These are phyloP conservation scores for Podospora australis DNA, from an alignment of 495 filamentous ascomycete genomes.

Conservation along the genomic window DNA sequence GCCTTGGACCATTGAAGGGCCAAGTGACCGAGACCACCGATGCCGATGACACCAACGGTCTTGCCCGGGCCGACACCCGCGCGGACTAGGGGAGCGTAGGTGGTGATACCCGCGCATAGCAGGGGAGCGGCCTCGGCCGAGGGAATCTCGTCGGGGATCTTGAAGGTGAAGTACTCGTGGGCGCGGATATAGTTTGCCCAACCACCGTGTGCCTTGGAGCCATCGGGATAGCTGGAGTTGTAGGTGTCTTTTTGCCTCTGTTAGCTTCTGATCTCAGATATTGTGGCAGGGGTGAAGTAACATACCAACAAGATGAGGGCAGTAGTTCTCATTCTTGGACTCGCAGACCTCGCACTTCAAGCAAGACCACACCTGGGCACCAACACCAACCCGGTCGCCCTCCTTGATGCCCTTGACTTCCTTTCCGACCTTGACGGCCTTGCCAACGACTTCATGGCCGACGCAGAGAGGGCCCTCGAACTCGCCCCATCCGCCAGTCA, in stretches of 20 bases:
- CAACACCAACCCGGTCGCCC: slow-evolving; percentile 74
- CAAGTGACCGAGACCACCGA: slow-evolving; percentile 67
- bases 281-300: background rate
- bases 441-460: slow-evolving; percentile 70
- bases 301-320: slow-evolving; percentile 49
- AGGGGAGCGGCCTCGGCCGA: slow-evolving; percentile 64
- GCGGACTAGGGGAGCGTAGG: slow-evolving; percentile 60
- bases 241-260: slow-evolving; percentile 19
- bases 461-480: slow-evolving; percentile 60
- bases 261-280: background rate
- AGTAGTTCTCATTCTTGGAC: slow-evolving; percentile 68
- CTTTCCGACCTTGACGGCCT: slow-evolving; percentile 60
- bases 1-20: slow-evolving; percentile 54
- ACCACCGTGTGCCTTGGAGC: slow-evolving; percentile 30
- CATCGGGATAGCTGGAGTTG: slow-evolving; percentile 26
- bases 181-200: slow-evolving; percentile 56
- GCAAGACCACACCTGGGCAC: slow-evolving; percentile 69
- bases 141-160: slow-evolving; percentile 63
- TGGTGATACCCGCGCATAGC: slow-evolving; percentile 73
- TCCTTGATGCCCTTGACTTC: slow-evolving; percentile 47
- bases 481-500: slow-evolving; percentile 70
- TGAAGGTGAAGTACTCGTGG: slow-evolving; percentile 70
- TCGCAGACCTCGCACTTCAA: slow-evolving; percentile 46
- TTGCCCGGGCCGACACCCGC: slow-evolving; percentile 58
- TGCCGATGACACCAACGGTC: slow-evolving; percentile 62